phyloP scores from a whole-genome alignment of 768 basidiomycete genomes.

The Udeniomyces megalosporus region DNA sequence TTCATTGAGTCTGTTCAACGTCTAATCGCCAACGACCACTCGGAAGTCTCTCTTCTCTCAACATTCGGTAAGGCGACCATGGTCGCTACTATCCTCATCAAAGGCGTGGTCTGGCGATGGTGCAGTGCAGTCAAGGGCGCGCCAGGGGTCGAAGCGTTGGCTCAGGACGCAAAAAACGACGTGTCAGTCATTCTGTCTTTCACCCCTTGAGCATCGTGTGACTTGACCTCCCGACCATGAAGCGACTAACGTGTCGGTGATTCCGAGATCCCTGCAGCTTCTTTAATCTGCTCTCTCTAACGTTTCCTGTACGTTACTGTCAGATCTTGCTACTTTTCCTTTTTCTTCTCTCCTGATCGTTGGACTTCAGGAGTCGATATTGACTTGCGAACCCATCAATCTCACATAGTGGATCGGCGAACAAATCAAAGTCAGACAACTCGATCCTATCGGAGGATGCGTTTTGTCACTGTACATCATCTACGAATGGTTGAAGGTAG shows the following conservation, averaged over 20 bases:
- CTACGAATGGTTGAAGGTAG: conserved; percentile 12
- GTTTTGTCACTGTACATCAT: conserved; percentile 11
- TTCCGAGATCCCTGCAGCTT: background rate
- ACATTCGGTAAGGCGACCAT: conserved; percentile 10
- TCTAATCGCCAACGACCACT: background rate
- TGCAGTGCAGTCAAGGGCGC: background rate
- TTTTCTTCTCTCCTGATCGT: no score
- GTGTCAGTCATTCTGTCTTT: background rate
- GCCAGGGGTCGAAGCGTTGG: conserved; percentile 10
- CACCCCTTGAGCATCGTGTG: background rate
- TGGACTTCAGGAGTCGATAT: no score
- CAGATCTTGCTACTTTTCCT: background rate
- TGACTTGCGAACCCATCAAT: background rate
- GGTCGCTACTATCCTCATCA: conserved; percentile 5
- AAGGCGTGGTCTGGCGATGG: background rate
- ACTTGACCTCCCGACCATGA: background rate
- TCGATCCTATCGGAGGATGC: conserved; percentile 11
- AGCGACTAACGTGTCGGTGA: background rate
- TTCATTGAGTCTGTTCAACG: conserved; percentile 9
- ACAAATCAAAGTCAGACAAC: background rate
- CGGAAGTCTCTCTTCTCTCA: background rate
- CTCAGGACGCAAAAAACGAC: conserved; percentile 15
- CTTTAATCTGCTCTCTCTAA: conserved; percentile 7
- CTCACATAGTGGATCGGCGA: conserved; percentile 6
- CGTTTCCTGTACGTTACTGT: conserved; percentile 11